phyloP scores from a whole-genome alignment of 2,329 filamentous ascomycete genomes.

The Alternaria rosae region DNA sequence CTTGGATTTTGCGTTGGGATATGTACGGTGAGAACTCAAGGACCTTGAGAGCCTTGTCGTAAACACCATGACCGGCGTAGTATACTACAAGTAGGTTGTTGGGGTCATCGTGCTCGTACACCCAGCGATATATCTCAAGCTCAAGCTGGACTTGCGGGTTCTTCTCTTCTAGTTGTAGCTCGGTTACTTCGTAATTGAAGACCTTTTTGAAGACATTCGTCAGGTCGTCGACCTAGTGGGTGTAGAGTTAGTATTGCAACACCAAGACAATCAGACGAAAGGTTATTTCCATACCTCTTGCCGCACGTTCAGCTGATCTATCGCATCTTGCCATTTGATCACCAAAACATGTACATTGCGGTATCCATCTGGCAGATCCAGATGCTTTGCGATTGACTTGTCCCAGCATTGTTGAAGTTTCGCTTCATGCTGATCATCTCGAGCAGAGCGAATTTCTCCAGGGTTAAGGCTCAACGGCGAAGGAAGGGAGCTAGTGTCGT shows the following conservation, averaged over 20 bases:
- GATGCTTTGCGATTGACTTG: slow-evolving; percentile 10
- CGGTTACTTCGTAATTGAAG: neutral
- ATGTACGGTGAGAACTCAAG: neutral
- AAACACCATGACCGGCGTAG: neutral
- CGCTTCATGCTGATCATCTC: neutral
- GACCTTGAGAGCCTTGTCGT: neutral
- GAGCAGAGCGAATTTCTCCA: neutral
- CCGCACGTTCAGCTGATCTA: slow-evolving; percentile 10
- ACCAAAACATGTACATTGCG: slow-evolving; percentile 17
- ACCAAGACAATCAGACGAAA: neutral
- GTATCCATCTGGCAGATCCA: slow-evolving; percentile 20
- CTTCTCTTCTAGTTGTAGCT: neutral
- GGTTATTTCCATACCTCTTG: neutral
- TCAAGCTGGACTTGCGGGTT: neutral
- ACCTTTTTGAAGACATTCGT: neutral
- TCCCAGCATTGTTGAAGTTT: slow-evolving; percentile 13
- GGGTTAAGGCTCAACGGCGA: neutral
- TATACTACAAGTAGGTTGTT: neutral
- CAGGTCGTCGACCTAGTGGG: neutral
- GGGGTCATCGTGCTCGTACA: neutral
- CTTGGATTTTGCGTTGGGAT: neutral
- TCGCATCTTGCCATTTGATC: slow-evolving; percentile 17
- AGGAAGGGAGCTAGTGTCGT: neutral
- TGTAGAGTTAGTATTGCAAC: neutral
- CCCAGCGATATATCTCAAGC: neutral